Base-by-base conservation (phyloP, 768 basidiomycete genomes). In the Lactarius tabidus region DNA sequence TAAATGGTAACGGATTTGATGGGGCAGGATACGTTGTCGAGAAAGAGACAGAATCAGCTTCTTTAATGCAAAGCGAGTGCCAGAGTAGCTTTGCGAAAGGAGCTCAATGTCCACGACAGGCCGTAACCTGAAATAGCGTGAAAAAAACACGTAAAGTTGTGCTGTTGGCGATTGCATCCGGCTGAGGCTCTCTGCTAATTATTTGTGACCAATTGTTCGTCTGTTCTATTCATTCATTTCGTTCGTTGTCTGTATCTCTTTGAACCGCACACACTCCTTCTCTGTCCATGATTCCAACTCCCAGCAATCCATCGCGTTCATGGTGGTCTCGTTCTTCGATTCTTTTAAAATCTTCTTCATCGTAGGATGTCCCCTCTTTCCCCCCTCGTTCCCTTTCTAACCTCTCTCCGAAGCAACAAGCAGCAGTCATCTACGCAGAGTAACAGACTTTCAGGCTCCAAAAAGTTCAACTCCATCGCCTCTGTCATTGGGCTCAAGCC, bases 401-500 rank as follows among this genome's bases (percentile, higher is more conserved):
- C 54, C 51, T 18, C 26, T 39, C 33, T 6, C 54, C 43, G 15
- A 54, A 43, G 28, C 60, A 68, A 54, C 10, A 59, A 59, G 23
- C 57, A 64, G 18, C 60, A 59, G 31, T 48, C 62, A 18, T 9
- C 29, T 17, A n/a, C 33, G 18, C 57, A 58, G 39, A 15, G 33
- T 9, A 57, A 14, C 31, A 69, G 60, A 54, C 64, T 31, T 38
- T 48, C 61, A 14, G 29, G 39, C 39, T 60, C 71, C 66, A 75
- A 80, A 73, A 82, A 78, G 67, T 79, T 88, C 71, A 85, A 80
- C 64, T 80, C 84, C 8, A 74, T 90, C 57, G 83, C 83, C 12
- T 78, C 82, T 56, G 86, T 83, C 41, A 82, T 90, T 43, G 86
- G 87, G 54, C 77, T 87, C 71, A 88, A 83, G 73, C 75, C 82